Base-by-base conservation (phyloP, 2,329 filamentous ascomycete species). In the Leptodontidium sp. region DNA sequence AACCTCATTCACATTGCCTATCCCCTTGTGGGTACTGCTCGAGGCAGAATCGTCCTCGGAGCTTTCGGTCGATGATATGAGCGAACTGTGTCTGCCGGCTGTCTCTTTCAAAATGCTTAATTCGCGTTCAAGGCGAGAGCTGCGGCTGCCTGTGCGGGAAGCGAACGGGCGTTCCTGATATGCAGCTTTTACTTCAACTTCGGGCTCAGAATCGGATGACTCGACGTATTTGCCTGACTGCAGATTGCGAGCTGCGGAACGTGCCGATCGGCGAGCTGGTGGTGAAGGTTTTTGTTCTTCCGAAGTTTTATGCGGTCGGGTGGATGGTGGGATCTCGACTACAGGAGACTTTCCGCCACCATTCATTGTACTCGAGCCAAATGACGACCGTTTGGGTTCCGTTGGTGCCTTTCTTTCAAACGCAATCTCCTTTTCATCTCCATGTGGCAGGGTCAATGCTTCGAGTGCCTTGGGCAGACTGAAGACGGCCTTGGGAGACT, bases 1-100 rank as follows among this genome's bases (percentile, higher is more conserved):
- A 67, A 84, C 40, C 32, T 82, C 79, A 15, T 79, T 78, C 55
- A 78, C 78, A n/a, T 82, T 80, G 15, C 73, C 75, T 40, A 76
- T 75, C 5, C 38, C 61, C 32, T 71, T 71, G 6, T 0, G 6
- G 4, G 35, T 58, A 53, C 70, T 7, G 11, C 64, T 65, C 2
- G 71, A 63, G n/a, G 66, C 66, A n/a, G 50, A 49, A 35, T 73
- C 69, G n/a, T 73, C 67, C 24, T 68, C 68, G 1, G 64, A 67
- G 9, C 67, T 69, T 8, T 70, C 50, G 4, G 65, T 61, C 17
- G 70, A 69, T n/a, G 66, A 57, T 9, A 55, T 11, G 15, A 64
- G 64, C 5, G 70, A 55, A 57, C 66, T 66, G 53, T 77, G 71
- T 12, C 71, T 70, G 1, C 77, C 77, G 7, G 75, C 77, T 17